phyloP scores from a whole-genome alignment of 257 asterid species.

The Capsicum baccatum region DNA sequence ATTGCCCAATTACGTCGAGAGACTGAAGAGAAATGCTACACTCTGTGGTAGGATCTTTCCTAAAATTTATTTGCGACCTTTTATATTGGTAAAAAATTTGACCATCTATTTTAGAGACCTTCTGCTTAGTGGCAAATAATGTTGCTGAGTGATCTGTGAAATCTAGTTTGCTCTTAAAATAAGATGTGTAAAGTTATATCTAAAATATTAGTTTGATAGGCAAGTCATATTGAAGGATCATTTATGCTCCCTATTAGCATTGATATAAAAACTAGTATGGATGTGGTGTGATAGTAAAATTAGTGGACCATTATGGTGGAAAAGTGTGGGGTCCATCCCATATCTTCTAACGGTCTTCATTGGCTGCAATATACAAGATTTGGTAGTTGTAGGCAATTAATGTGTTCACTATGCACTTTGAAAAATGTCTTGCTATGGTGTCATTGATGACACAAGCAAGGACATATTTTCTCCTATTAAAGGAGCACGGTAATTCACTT shows the following conservation, averaged over 20 bases:
- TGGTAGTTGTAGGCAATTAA: too few species aligned
- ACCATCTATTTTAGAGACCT: not conserved
- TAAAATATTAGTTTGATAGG: not conserved
- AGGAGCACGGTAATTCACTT: too few species aligned
- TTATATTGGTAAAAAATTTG: not conserved
- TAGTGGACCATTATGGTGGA: not conserved
- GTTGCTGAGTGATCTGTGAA: not conserved
- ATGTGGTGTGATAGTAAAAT: not conserved
- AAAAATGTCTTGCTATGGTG: too few species aligned
- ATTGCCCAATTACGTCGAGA: too few species aligned
- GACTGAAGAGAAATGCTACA: too few species aligned
- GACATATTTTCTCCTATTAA: too few species aligned
- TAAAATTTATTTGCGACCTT: not conserved
- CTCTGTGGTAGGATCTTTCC: too few species aligned
- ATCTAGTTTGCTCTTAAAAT: not conserved
- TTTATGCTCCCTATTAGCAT: not conserved
- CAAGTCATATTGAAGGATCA: not conserved
- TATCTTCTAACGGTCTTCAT: too few species aligned
- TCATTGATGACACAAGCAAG: too few species aligned
- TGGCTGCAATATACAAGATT: too few species aligned
- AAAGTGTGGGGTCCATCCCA: not conserved
- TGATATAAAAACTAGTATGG: not conserved
- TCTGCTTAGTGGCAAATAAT: not conserved
- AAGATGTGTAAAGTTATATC: not conserved
- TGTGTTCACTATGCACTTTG: too few species aligned